A percentile compares a stretch with the other conserved stretches of the same genome.
Conservation (phyloP, 306 rosid genomes). For the Sicyos edulis region DNA sequence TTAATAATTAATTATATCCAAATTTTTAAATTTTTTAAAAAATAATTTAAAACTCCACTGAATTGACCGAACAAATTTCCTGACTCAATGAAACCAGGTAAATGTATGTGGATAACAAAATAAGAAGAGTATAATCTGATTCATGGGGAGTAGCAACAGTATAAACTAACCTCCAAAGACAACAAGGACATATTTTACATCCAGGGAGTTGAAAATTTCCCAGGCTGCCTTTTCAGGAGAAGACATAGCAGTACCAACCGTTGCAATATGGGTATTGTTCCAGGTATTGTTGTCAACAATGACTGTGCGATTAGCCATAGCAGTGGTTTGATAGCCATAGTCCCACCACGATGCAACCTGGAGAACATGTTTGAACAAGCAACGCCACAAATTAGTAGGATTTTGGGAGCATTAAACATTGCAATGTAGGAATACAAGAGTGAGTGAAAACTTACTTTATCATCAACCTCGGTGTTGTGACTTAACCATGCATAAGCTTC, state of each 20-base stretch:
- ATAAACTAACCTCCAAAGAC: slow-evolving; percentile 92
- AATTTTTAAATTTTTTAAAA: too few species aligned
- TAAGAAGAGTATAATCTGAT: background rate
- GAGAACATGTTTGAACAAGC: slow-evolving; percentile 24
- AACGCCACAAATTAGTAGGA: background rate
- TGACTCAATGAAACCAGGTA: background rate
- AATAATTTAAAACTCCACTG: background rate
- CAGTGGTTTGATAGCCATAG: slow-evolving; percentile 98
- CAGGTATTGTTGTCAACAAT: slow-evolving; percentile 98
- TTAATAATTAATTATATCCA: background rate
- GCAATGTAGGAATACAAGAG: slow-evolving; percentile 7
- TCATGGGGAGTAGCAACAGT: background rate
- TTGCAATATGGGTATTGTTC: slow-evolving; percentile 99
- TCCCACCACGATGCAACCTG: slow-evolving; percentile 99
- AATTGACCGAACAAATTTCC: slow-evolving; percentile 1
- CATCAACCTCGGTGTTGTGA: slow-evolving; percentile 97
- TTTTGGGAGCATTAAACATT: background rate
- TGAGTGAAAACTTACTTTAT: slow-evolving; percentile 58
- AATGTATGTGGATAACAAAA: background rate
- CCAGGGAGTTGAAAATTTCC: slow-evolving; percentile 95
- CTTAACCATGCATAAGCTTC: slow-evolving; percentile 99
- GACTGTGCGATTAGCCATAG: slow-evolving; percentile 99
- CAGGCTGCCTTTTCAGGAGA: slow-evolving; percentile 99
- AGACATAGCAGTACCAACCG: slow-evolving; percentile 99
- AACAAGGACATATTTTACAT: slow-evolving; percentile 96